Evolutionary conservation across 2,329 filamentous ascomycete genomes (phyloP).

Genomic region (Coleophoma cylindrospora): DNA sequence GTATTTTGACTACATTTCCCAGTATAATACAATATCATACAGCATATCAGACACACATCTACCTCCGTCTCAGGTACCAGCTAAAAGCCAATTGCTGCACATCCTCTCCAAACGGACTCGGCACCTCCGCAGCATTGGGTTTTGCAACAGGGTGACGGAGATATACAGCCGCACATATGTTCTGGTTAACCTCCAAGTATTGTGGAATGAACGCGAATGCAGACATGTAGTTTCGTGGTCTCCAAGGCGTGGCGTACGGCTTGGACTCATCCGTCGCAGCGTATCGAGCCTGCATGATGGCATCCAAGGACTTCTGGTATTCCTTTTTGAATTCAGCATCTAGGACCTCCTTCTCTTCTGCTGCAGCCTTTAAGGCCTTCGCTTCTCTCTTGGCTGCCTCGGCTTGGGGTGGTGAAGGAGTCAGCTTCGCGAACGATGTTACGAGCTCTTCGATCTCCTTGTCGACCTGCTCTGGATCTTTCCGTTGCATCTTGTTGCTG

Average conservation of each 20-base stretch:
- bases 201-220: constrained; percentile 92
- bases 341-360: constrained; percentile 43
- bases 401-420: constrained; percentile 1
- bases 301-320: constrained; percentile 8
- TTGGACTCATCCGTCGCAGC: constrained; percentile 74
- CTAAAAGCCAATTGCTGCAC: constrained; percentile 81
- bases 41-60: constrained; percentile 10
- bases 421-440: constrained; percentile 6
- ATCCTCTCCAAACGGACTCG: constrained; percentile 69
- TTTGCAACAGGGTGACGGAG: constrained; percentile 88
- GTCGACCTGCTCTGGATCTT: constrained; percentile 28
- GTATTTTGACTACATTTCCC: background rate
- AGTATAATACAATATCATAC: background rate
- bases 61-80: constrained; percentile 69
- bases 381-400: constrained; percentile 28
- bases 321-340: constrained; percentile 34
- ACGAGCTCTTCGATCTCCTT: constrained; percentile 4
- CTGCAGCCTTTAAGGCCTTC: constrained; percentile 42
- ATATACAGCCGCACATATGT: constrained; percentile 93
- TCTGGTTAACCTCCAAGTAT: constrained; percentile 97
- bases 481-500: constrained; percentile 14
- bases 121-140: constrained; percentile 74
- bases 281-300: constrained; percentile 41
- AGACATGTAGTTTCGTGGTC: constrained; percentile 78
- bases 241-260: constrained; percentile 89